Percentiles rank a stretch among this genome's conserved stretches.
phyloP scores from a whole-genome alignment of 2,329 filamentous ascomycete genomes.

The Cladosporium sp. region DNA sequence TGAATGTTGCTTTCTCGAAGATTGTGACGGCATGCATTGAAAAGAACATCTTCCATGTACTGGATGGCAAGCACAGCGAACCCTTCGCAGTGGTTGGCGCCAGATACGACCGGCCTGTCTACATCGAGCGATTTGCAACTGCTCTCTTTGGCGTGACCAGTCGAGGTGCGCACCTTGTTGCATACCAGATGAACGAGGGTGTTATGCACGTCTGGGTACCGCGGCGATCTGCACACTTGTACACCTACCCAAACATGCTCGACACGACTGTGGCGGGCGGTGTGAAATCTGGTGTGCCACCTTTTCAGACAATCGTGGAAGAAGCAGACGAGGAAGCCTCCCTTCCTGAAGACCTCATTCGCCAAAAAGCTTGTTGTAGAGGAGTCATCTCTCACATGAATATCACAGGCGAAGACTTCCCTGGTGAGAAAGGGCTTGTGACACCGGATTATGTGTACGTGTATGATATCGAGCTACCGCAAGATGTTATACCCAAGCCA shows the following conservation, averaged over 20 bases:
- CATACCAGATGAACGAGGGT: conserved; percentile 52
- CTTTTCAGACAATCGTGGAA: conserved; percentile 75
- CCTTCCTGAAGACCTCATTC: conserved; percentile 64
- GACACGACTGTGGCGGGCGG: conserved; percentile 91
- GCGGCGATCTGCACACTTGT: conserved; percentile 67
- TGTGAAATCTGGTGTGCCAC: conserved; percentile 73
- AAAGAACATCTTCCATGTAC: conserved; percentile 62
- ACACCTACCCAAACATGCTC: conserved; percentile 80
- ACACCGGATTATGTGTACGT: conserved; percentile 88
- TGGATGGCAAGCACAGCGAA: conserved; percentile 74
- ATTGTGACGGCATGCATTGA: conserved; percentile 54
- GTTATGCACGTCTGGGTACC: conserved; percentile 80
- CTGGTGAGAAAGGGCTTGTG: conserved; percentile 74
- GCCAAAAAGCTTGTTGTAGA: conserved; percentile 51
- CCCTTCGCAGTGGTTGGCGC: conserved; percentile 68
- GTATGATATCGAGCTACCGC: conserved; percentile 76
- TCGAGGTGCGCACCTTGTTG: conserved; percentile 77
- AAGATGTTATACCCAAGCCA: conserved; percentile 64
- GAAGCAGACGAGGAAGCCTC: conserved; percentile 88
- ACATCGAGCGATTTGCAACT: conserved; percentile 68
- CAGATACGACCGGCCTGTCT: conserved; percentile 59
- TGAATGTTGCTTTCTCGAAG: conserved; percentile 56
- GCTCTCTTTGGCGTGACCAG: conserved; percentile 69
- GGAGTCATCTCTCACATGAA: conserved; percentile 81
- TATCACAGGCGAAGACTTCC: conserved; percentile 67